Conservation (phyloP, 1,139 yeast genomes). For the Yamadazyma epiphylla region DNA sequence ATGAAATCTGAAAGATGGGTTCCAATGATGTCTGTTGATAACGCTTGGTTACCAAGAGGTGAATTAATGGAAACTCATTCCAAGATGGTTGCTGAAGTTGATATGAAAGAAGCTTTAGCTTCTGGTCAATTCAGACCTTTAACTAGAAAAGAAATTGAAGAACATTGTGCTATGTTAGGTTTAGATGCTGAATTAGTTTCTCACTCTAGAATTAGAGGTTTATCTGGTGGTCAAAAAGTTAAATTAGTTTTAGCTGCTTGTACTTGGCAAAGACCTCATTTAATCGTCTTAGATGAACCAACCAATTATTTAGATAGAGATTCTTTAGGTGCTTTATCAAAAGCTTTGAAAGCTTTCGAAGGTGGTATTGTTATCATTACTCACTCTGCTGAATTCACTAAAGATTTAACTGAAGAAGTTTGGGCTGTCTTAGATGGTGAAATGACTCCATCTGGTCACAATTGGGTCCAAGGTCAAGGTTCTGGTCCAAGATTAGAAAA, state of each 20-base stretch:
- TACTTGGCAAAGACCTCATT: slow-evolving; percentile 99
- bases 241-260: slow-evolving; percentile 99
- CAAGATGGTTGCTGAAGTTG: slow-evolving; percentile 99
- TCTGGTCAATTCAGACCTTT: slow-evolving; percentile 99
- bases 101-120: slow-evolving; percentile 99
- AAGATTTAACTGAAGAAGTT: slow-evolving; percentile 97
- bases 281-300: slow-evolving; percentile 98
- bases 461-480: slow-evolving; percentile 99
- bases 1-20: slow-evolving; percentile 99
- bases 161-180: slow-evolving; percentile 98
- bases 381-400: slow-evolving; percentile 99
- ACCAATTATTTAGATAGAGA: slow-evolving; percentile 99
- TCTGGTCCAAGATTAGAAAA: slow-evolving; percentile 96
- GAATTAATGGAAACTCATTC: slow-evolving; percentile 98
- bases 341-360: slow-evolving; percentile 96
- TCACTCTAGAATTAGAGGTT: slow-evolving; percentile 99
- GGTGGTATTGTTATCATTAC: slow-evolving; percentile 99
- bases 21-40: slow-evolving; percentile 99
- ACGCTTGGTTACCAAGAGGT: slow-evolving; percentile 99
- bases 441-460: slow-evolving; percentile 99
- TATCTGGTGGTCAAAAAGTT: slow-evolving; percentile 99
- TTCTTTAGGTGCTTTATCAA: slow-evolving; percentile 98
- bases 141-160: slow-evolving; percentile 99
- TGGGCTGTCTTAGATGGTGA: slow-evolving; percentile 98
- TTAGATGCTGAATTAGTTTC: slow-evolving; percentile 98